Conservation (phyloP, 495 filamentous ascomycete species). For the Penicillium simplicissimum region DNA sequence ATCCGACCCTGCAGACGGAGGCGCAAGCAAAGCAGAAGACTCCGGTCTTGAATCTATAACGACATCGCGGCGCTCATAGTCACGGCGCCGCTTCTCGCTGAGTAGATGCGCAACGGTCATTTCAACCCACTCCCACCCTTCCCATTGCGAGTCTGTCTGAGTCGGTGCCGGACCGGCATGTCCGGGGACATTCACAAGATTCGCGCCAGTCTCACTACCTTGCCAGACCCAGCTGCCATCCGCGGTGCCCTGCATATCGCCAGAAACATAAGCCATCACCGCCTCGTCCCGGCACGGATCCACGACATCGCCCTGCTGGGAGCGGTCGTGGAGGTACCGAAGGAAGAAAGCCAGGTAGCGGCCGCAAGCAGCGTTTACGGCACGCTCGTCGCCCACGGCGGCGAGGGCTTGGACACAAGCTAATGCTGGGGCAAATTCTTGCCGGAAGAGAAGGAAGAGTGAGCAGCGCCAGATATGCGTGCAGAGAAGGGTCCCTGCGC, state of each 20-base stretch:
- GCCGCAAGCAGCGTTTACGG: conserved; percentile 76
- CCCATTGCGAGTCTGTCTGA: conserved; percentile 41
- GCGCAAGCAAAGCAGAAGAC: conserved; percentile 34
- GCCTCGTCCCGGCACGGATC: conserved; percentile 80
- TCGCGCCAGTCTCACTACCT: conserved; percentile 56
- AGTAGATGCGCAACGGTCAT: conserved; percentile 49
- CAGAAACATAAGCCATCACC: conserved; percentile 83
- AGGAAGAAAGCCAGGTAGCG: conserved; percentile 85
- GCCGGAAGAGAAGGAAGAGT: conserved; percentile 73
- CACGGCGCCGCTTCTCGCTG: conserved; percentile 37
- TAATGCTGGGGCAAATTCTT: conserved; percentile 69
- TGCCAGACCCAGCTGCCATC: conserved; percentile 89
- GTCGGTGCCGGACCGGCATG: conserved; percentile 8
- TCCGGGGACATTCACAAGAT: conserved; percentile 34
- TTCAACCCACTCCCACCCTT: conserved; percentile 57
- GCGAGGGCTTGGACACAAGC: conserved; percentile 71
- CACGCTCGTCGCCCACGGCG: conserved; percentile 65
- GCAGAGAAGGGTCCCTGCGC: conserved; percentile 67
- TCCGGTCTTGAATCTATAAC: conserved; percentile 16
- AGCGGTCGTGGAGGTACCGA: conserved; percentile 57
- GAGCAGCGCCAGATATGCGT: conserved; percentile 90
- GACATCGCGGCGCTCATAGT: conserved; percentile 17
- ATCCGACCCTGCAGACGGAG: conserved; percentile 40
- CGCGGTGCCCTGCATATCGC: conserved; percentile 81
- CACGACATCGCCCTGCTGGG: conserved; percentile 51